These are phyloP conservation scores for Fusarium denticulatum DNA, from an alignment of 2,329 filamentous ascomycete genomes.

Conservation along the genomic window DNA sequence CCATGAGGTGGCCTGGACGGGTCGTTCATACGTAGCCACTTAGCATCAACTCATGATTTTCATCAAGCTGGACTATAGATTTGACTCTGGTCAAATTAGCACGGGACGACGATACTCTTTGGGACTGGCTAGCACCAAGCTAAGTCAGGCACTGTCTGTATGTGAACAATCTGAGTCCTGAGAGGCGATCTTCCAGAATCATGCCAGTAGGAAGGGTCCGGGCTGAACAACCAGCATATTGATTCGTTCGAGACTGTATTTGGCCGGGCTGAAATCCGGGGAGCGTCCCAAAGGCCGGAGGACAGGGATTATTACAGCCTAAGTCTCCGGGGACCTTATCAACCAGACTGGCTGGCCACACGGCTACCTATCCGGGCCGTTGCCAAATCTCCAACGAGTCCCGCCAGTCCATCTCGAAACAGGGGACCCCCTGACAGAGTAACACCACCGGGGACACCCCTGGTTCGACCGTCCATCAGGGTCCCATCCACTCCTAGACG, in stretches of 20 bases:
- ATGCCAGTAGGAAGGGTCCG: conserved; percentile 41
- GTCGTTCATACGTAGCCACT: neutral
- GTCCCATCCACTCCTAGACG: conserved; percentile 30
- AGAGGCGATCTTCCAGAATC: conserved; percentile 47
- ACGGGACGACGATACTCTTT: conserved; percentile 24
- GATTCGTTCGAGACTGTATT: conserved; percentile 36
- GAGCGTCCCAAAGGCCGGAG: conserved; percentile 43
- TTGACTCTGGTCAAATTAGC: conserved; percentile 15
- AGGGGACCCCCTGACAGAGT: conserved; percentile 22
- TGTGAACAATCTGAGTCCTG: conserved; percentile 26
- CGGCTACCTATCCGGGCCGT: conserved; percentile 51
- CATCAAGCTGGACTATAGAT: conserved; percentile 11
- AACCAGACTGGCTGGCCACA: conserved; percentile 46
- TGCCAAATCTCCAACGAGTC: conserved; percentile 43
- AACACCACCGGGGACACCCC: conserved; percentile 1
- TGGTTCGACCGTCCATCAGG: conserved; percentile 38
- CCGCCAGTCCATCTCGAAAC: conserved; percentile 30
- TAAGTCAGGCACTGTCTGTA: conserved; percentile 8
- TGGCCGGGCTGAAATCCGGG: conserved; percentile 48
- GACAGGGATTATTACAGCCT: conserved; percentile 42
- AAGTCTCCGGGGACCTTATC: conserved; percentile 43
- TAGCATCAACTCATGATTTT: conserved; percentile 2
- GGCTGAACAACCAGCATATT: conserved; percentile 17
- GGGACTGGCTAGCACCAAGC: conserved; percentile 28
- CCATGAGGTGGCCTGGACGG: neutral